phyloP scores from a whole-genome alignment of 2,329 filamentous ascomycete genomes.

The Colletotrichum cereale region DNA sequence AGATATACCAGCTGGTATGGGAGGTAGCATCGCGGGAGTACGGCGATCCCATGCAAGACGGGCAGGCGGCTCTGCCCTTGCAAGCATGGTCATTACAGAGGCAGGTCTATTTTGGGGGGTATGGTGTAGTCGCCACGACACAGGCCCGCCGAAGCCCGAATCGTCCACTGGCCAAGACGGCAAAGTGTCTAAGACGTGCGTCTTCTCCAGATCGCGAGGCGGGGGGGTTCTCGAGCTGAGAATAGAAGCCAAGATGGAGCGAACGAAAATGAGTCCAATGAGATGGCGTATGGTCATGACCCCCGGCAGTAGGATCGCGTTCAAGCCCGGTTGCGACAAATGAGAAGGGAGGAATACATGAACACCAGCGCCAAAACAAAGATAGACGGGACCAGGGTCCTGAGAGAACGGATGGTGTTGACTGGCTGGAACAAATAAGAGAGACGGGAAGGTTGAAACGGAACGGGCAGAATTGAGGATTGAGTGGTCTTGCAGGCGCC shows the following conservation, averaged over 20 bases:
- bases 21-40: conserved; percentile 19
- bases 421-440: background rate
- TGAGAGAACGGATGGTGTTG: background rate
- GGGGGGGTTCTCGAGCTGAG: conserved; percentile 20
- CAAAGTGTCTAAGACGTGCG: conserved; percentile 8
- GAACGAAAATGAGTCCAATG: conserved; percentile 24
- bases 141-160: background rate
- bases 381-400: background rate
- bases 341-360: background rate
- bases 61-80: conserved; percentile 31
- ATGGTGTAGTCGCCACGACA: conserved; percentile 16
- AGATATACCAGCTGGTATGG: conserved; percentile 17
- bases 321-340: conserved; percentile 14
- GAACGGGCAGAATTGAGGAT: conserved; percentile 2
- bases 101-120: conserved; percentile 23
- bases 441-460: conserved; percentile 27
- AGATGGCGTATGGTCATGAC: background rate
- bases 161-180: background rate
- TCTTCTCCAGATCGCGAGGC: conserved; percentile 28
- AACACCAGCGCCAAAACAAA: conserved; percentile 37
- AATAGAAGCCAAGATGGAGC: conserved; percentile 28
- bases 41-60: conserved; percentile 27
- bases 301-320: conserved; percentile 21
- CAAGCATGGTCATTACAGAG: background rate
- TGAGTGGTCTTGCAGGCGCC: conserved; percentile 41